Percentiles rank a stretch among this genome's conserved stretches.
Evolutionary conservation across 2,329 filamentous ascomycete genomes (phyloP).

Genomic region (Colletotrichum filicis): DNA sequence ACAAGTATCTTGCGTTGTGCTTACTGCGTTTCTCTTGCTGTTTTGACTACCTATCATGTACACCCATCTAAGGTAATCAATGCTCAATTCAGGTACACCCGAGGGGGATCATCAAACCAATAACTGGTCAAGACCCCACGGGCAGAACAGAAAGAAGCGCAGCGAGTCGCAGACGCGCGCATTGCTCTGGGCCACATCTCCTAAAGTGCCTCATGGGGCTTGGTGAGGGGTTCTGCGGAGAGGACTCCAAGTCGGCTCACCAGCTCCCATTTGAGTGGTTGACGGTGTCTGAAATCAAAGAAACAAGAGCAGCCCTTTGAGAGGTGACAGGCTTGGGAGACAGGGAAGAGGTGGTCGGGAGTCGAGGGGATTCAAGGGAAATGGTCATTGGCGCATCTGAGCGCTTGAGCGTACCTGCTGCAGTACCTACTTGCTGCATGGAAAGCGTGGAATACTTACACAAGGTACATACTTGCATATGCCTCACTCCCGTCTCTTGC

Average conservation of each 20-base stretch:
- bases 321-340: slow-evolving; percentile 23
- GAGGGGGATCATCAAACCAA: background rate
- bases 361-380: background rate
- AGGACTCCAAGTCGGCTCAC: slow-evolving; percentile 3
- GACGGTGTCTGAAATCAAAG: background rate
- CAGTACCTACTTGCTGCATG: background rate
- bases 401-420: background rate
- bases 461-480: background rate
- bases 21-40: background rate
- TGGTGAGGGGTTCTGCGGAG: background rate
- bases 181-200: slow-evolving; percentile 9
- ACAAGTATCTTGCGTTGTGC: background rate
- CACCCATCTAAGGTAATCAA: background rate
- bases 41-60: background rate
- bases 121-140: background rate
- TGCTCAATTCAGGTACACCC: background rate
- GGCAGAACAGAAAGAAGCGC: background rate
- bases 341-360: slow-evolving; percentile 24
- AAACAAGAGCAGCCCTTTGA: background rate
- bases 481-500: background rate
- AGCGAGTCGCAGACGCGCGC: background rate
- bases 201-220: background rate
- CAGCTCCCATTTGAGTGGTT: slow-evolving; percentile 15
- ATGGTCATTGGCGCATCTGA: slow-evolving; percentile 6
- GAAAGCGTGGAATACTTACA: background rate